Evolutionary conservation across 495 filamentous ascomycete species (phyloP), one percentile per base, ranked within the genome.

Genomic region (Penicillium diatomitis): DNA sequence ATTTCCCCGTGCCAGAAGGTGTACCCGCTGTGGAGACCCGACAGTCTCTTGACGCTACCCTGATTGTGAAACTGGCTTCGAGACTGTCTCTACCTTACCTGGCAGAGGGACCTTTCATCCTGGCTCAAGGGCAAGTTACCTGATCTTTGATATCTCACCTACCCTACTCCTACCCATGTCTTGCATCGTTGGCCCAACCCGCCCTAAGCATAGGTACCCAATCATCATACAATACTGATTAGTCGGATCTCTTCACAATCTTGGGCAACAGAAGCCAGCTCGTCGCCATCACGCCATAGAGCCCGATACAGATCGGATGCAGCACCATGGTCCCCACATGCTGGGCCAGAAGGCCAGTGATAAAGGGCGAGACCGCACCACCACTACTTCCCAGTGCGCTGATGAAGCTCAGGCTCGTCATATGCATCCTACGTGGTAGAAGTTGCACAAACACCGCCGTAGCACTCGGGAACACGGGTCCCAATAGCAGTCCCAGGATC

Each of bases 391-490:
- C 87, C 60, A 87, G 78, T 28, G 83, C 81, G 45, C 75, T 79
- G 44, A 90, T 82, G 46, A 89, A 78, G 12, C 83, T 76, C 49
- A 94, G 67, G 10, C 77, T 77, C 32, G 79, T 81, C 35, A 84
- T 79, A 55, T 84, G 84, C 49, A 90, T 71, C 45, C 73, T 68
- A 10, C 75, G 72, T 3, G 76, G 75, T 38, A 92, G 70, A 9
- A 81, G 69, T 47, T 74, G 69, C 35, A 78, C 77, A 52, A 89
- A 82, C 1, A 90, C 73, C 2, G 77, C 77, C 20, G 79, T 81
- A 2, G 82, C 80, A 53, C 82, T 88, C 0, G 87, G 86, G 50
- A 87, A 83, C 2, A 91, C 73, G 0, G 88, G 87, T 0, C 89
- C 88, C 8, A 94, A 67, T n/a, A 90, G 61, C 34, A 90, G 67